Conservation (phyloP, 2,329 filamentous ascomycete genomes). For the Verticillium klebahnii region DNA sequence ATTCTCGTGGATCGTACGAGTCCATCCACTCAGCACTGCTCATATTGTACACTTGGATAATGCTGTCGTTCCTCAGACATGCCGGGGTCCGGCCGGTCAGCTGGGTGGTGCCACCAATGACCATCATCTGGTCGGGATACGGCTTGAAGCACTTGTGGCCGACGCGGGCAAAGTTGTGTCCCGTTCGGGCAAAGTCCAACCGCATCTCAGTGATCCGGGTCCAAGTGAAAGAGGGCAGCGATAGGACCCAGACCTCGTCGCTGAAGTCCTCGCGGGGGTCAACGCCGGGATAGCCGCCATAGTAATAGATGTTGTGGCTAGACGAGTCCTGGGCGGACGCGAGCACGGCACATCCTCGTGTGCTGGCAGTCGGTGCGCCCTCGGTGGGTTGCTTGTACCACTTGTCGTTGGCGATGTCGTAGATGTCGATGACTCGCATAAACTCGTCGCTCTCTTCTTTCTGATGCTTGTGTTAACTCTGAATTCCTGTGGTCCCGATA, state of each 20-base stretch:
- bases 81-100: constrained; percentile 15
- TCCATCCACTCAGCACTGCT: constrained; percentile 65
- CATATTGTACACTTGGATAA: constrained; percentile 67
- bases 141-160: constrained; percentile 72
- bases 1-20: constrained; percentile 61
- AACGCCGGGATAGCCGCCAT: constrained; percentile 66
- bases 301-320: constrained; percentile 81
- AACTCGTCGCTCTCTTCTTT: constrained; percentile 64
- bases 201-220: constrained; percentile 44
- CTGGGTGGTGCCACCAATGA: constrained; percentile 62
- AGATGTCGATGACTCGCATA: constrained; percentile 69
- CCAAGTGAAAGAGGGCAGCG: constrained; percentile 78
- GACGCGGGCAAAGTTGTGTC: constrained; percentile 51
- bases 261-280: constrained; percentile 30
- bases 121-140: constrained; percentile 77
- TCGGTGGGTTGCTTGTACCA: constrained; percentile 68
- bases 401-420: constrained; percentile 63
- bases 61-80: constrained; percentile 46
- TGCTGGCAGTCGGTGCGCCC: constrained; percentile 51
- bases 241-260: constrained; percentile 77
- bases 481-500: no score
- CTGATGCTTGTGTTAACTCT: constrained; percentile 23
- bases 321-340: constrained; percentile 66
- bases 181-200: constrained; percentile 18
- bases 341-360: constrained; percentile 70